Base-by-base conservation (phyloP, 768 basidiomycete genomes). In the Phanerochaete carnosa region DNA sequence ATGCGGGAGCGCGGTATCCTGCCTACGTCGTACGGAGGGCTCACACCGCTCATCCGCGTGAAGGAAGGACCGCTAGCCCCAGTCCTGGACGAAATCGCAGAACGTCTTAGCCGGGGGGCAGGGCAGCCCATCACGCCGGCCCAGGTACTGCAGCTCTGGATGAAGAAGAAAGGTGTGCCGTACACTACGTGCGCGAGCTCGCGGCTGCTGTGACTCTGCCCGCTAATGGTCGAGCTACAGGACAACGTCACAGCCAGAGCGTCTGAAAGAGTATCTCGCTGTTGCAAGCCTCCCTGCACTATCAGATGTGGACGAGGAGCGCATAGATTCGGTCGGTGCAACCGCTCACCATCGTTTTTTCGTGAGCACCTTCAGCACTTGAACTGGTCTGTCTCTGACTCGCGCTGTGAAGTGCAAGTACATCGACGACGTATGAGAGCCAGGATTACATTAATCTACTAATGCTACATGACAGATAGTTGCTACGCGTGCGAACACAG, bases 211-310 rank as follows among this genome's bases (percentile, higher is more conserved):
- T 6, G 28, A 23, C 37, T 39, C 12, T 15, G 11, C 33, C 11
- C 9, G 15, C 23, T 4, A 26, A 9, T 50, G 19, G 29, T 26
- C 9, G 19, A 2, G 1, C 25, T 32, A 15, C 45, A 79, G 79
- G 56, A 81, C 79, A 46, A 76, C 72, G 43, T 69, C 72, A 5
- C 80, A 75, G 63, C 71, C 67, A 56, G 70, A 78, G 28, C 77
- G 83, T 6, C 68, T 85, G 11, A 70, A 76, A 59, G 78, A 81
- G 52, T 84, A 84, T 64, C 66, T 84, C 55, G 76, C 71, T 4
- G 76, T 77, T 8, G 75, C 74, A 8, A 75, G 77, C 53, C 71
- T 83, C 1, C 74, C 76, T 52, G 64, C 62, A 13, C 64, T 75
- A 45, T 71, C 68, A 0, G 64, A 61, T 0, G 68, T 66, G 19